Evolutionary conservation across 2,329 filamentous ascomycete genomes (phyloP).

Genomic region (Capronia epimyces): DNA sequence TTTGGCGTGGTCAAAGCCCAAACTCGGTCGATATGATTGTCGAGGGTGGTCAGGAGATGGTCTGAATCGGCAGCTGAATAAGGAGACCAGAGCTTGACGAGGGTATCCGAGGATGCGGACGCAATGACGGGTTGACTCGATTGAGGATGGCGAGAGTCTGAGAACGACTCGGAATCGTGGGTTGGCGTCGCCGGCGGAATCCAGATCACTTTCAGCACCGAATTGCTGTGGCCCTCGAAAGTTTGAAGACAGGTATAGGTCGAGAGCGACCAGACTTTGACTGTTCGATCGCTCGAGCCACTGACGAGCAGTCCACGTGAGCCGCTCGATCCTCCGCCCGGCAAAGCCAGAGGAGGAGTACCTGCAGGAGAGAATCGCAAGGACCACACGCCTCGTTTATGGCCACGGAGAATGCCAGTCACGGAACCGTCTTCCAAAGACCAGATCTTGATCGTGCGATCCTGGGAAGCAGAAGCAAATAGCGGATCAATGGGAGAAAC

Average conservation of each 20-base stretch:
- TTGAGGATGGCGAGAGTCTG: slow-evolving; percentile 30
- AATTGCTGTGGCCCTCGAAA: slow-evolving; percentile 94
- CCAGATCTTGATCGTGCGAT: slow-evolving; percentile 96
- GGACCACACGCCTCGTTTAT: slow-evolving; percentile 93
- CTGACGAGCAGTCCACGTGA: slow-evolving; percentile 80
- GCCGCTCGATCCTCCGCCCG: slow-evolving; percentile 63
- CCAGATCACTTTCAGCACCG: slow-evolving; percentile 90
- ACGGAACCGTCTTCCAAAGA: slow-evolving; percentile 84
- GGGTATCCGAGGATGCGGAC: slow-evolving; percentile 84
- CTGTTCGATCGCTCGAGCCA: slow-evolving; percentile 89
- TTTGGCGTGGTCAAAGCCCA: slow-evolving; percentile 71
- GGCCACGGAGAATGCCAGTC: slow-evolving; percentile 83
- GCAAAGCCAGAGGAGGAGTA: slow-evolving; percentile 66
- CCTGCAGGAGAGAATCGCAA: slow-evolving; percentile 80
- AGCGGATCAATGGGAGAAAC: slow-evolving; percentile 67
- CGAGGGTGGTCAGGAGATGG: slow-evolving; percentile 80
- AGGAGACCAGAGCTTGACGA: slow-evolving; percentile 95
- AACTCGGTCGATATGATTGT: slow-evolving; percentile 94
- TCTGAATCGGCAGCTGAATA: slow-evolving; percentile 50
- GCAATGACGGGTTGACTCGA: slow-evolving; percentile 50
- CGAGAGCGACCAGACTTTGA: slow-evolving; percentile 88
- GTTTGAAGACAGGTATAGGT: slow-evolving; percentile 91
- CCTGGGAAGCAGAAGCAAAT: slow-evolving; percentile 94
- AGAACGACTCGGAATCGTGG: slow-evolving; percentile 34
- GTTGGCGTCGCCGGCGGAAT: slow-evolving; percentile 50